phyloP scores from a whole-genome alignment of 768 basidiomycete genomes.

The Trametes gibbosa region DNA sequence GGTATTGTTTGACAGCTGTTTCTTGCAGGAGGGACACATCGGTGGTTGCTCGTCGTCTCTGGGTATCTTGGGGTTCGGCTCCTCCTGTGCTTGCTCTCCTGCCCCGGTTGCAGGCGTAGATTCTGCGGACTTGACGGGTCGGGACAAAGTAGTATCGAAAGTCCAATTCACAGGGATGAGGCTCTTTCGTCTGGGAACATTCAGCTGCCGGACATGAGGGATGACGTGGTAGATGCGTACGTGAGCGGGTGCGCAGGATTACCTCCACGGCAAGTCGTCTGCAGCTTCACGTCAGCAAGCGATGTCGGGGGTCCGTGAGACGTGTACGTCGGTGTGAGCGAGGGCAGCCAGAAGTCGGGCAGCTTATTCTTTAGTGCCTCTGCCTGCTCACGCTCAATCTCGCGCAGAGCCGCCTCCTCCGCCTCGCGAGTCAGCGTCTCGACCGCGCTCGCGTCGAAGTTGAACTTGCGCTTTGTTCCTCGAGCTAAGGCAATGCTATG shows the following conservation, averaged over 20 bases:
- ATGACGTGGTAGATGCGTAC: constrained; percentile 43
- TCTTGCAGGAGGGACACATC: constrained; percentile 89
- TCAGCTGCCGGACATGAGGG: constrained; percentile 3
- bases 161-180: constrained; percentile 82
- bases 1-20: constrained; percentile 74
- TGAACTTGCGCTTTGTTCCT: constrained; percentile 81
- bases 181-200: constrained; percentile 66
- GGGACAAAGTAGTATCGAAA: constrained; percentile 40
- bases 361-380: constrained; percentile 85
- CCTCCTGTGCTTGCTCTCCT: constrained; percentile 24
- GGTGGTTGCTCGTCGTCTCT: constrained; percentile 57
- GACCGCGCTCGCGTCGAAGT: constrained; percentile 70
- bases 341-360: constrained; percentile 97
- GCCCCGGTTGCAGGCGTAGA: constrained; percentile 38
- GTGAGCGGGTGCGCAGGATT: constrained; percentile 72
- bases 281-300: constrained; percentile 77
- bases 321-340: constrained; percentile 79
- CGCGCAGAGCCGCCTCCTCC: constrained; percentile 80
- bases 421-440: constrained; percentile 75
- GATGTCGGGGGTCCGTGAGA: constrained; percentile 60
- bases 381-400: constrained; percentile 83
- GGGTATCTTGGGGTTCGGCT: constrained; percentile 32
- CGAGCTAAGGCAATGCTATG: constrained; percentile 35
- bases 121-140: constrained; percentile 27
- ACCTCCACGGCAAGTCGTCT: constrained; percentile 86